Conservation (phyloP, 2,329 filamentous ascomycete species). For the Xylaria sp. region DNA sequence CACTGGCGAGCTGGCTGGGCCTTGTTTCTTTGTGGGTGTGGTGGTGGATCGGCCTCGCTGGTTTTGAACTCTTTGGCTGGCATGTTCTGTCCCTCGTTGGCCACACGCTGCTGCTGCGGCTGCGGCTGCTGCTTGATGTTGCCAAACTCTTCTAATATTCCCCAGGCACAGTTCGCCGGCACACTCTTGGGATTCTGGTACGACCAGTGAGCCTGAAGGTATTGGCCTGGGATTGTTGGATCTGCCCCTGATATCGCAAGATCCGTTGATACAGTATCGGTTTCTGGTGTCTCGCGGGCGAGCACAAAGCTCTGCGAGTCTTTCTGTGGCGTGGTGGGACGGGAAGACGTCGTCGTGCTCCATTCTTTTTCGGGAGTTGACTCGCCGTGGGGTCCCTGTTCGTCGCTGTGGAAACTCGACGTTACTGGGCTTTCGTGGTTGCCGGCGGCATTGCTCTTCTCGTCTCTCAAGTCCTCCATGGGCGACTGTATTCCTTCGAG, state of each 20-base stretch:
- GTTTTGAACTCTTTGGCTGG: slow-evolving; percentile 2
- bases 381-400: slow-evolving; percentile 27
- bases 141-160: not conserved
- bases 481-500: slow-evolving; percentile 19
- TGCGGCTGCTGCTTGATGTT: not conserved
- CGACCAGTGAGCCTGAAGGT: not conserved
- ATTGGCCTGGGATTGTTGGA: not conserved
- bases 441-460: slow-evolving; percentile 18
- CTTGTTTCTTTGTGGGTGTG: slow-evolving; percentile 10
- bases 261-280: slow-evolving; percentile 43
- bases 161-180: slow-evolving; percentile 1
- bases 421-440: slow-evolving; percentile 26
- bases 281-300: slow-evolving; percentile 43
- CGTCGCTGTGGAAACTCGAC: slow-evolving; percentile 27
- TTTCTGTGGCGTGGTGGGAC: slow-evolving; percentile 44
- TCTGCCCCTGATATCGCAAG: slow-evolving; percentile 23
- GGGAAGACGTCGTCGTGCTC: slow-evolving; percentile 42
- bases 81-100: not conserved
- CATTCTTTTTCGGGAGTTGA: slow-evolving; percentile 24
- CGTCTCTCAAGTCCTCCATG: slow-evolving; percentile 15
- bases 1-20: slow-evolving; percentile 18
- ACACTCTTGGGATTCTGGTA: not conserved
- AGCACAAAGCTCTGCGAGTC: slow-evolving; percentile 45
- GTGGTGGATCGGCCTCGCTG: not conserved
- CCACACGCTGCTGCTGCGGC: slow-evolving; percentile 5